Percentiles rank a stretch among this genome's conserved stretches.
Evolutionary conservation across 2,329 filamentous ascomycete species (phyloP).

Genomic region (Ceratocystis huliohia): DNA sequence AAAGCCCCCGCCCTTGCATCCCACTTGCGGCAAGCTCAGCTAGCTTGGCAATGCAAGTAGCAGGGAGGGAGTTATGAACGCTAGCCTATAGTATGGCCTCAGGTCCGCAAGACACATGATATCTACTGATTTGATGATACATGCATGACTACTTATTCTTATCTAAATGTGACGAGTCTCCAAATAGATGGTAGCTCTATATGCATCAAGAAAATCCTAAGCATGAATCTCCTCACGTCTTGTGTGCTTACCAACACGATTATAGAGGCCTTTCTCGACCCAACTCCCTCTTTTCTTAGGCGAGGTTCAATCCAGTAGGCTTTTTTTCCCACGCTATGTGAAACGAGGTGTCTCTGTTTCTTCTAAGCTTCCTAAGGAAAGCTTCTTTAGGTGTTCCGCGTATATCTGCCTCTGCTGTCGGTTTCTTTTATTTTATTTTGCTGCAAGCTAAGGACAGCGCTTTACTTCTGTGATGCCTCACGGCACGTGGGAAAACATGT

Average conservation of each 20-base stretch:
- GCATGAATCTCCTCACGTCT: background rate
- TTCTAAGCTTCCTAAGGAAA: background rate
- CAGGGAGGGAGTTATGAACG: background rate
- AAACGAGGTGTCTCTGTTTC: background rate
- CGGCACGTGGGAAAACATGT: conserved; percentile 1
- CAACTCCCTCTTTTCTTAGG: background rate
- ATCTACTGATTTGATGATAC: background rate
- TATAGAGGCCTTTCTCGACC: background rate
- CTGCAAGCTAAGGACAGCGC: background rate
- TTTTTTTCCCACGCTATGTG: background rate
- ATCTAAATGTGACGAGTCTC: background rate
- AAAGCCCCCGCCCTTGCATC: background rate
- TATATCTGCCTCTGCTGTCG: background rate
- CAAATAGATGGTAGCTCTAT: background rate
- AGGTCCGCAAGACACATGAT: background rate
- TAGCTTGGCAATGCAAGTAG: background rate
- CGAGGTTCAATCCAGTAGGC: background rate
- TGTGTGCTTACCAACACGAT: background rate
- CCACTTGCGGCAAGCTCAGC: background rate
- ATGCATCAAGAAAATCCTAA: background rate
- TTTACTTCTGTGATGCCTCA: background rate
- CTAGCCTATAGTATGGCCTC: background rate
- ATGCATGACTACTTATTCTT: background rate
- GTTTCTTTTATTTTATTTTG: background rate
- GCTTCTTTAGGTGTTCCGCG: background rate